Evolutionary conservation across 176 grass and related monocot species (phyloP), one percentile per base, ranked within the genome.

Genomic region (Ensete glaucum): DNA sequence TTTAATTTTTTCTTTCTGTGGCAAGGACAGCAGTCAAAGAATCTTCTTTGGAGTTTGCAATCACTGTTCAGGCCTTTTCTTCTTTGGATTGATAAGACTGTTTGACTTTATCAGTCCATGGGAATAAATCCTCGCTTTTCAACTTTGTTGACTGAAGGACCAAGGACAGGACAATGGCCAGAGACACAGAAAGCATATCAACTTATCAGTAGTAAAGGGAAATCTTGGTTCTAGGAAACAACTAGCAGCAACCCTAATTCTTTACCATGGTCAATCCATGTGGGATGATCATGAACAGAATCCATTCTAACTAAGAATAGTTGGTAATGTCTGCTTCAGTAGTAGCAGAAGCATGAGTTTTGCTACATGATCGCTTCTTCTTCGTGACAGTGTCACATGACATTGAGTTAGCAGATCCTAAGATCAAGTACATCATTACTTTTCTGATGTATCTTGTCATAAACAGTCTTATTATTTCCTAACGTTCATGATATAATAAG

Each of bases 401-500:
- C 34, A 43, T 43, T 43, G 34, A 43, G 34, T 43, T 5, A 43
- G 4, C 3, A 43, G 34, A 43, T 43, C 34, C 34, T 43, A 43
- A 43, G 34, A 43, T 43, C 3, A 43, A 43, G 34, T 43, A 43
- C 34, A 43, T 6, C 34, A 43, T 6, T 43, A 43, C 71, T 59
- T 62, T 62, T 71, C 52, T 26, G 53, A n/a, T 57, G 25, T 20
- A 15, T 9, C 22, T 72, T 34, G 50, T 81, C 20, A 29, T 56
- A 56, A 62, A 27, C 1, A 51, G 34, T 43, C 34, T 6, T 43
- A 5, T 4, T 43, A 43, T 43, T 43, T 43, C 34, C 34, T 43
- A 43, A 43, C 4, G 34, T 6, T 43, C 34, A 43, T 43, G 34
- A 71, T 71, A 52, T 73, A 9, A 52, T 19, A 52, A 91, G 89